Evolutionary conservation across 2,329 filamentous ascomycete species (phyloP).

Genomic region (Apiospora hydei): DNA sequence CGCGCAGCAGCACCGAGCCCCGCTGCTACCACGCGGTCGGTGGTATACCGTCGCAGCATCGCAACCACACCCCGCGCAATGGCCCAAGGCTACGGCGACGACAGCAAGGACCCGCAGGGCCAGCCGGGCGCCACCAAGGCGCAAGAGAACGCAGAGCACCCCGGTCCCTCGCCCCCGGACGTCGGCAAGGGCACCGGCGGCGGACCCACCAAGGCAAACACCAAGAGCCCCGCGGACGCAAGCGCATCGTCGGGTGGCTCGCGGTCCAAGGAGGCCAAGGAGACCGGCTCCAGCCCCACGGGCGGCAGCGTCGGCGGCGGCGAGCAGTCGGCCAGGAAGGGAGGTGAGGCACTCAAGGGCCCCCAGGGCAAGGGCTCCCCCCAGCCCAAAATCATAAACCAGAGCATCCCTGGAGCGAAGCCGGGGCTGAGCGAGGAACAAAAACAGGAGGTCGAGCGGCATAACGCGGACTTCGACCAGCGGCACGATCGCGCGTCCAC

Average conservation of each 20-base stretch:
- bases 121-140: constrained; percentile 43
- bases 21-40: constrained; percentile 29
- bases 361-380: constrained; percentile 44
- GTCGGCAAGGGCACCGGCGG: constrained; percentile 48
- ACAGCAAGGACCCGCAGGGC: constrained; percentile 45
- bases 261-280: constrained; percentile 48
- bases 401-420: constrained; percentile 48
- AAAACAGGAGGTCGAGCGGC: constrained; percentile 62
- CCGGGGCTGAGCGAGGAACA: constrained; percentile 56
- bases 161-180: constrained; percentile 49
- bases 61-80: constrained; percentile 32
- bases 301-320: constrained; percentile 37
- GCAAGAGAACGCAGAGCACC: constrained; percentile 49
- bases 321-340: constrained; percentile 33
- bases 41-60: constrained; percentile 32
- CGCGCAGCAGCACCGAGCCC: constrained; percentile 31
- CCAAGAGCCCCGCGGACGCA: constrained; percentile 41
- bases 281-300: constrained; percentile 44
- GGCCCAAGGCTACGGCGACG: constrained; percentile 50
- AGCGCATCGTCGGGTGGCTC: constrained; percentile 49
- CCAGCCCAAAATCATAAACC: constrained; percentile 60
- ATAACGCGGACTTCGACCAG: constrained; percentile 64
- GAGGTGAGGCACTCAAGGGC: constrained; percentile 44
- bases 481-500: constrained; percentile 55
- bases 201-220: constrained; percentile 43